Conservation (phyloP, 352 stramenopile genomes). For the Phytopythium oedochilum region DNA sequence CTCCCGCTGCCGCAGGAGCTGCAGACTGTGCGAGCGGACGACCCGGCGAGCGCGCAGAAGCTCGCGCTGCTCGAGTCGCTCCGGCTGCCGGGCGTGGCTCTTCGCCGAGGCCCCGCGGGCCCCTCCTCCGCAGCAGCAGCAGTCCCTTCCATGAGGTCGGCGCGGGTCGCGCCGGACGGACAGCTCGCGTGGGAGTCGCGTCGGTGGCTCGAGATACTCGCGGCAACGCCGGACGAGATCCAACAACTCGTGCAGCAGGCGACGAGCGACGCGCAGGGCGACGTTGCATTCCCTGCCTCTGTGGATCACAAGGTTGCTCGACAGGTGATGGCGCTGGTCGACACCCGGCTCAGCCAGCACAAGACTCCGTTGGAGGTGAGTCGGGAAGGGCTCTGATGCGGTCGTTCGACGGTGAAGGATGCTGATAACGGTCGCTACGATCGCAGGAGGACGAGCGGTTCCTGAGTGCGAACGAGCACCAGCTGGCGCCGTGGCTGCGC, state of each 20-base stretch:
- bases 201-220: conserved; percentile 52
- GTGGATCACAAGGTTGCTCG: conserved; percentile 18
- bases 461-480: conserved; percentile 25
- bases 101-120: neutral
- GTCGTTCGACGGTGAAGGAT: conserved; percentile 1
- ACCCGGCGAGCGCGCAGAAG: conserved; percentile 32
- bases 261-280: neutral
- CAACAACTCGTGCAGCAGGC: conserved; percentile 3
- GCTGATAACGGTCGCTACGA: neutral
- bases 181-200: conserved; percentile 22
- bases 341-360: conserved; percentile 16
- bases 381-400: neutral
- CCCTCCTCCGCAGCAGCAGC: neutral
- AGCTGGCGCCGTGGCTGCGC: conserved; percentile 60
- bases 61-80: conserved; percentile 27
- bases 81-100: neutral
- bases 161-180: conserved; percentile 14
- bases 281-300: conserved; percentile 24
- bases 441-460: conserved; percentile 49
- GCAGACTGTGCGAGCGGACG: conserved; percentile 24
- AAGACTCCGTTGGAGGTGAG: conserved; percentile 29
- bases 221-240: conserved; percentile 41
- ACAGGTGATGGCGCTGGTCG: conserved; percentile 16
- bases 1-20: conserved; percentile 31
- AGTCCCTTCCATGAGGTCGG: neutral